These are phyloP conservation scores for Aspergillus unguis DNA, from an alignment of 2,329 filamentous ascomycete species.

Conservation along the genomic window DNA sequence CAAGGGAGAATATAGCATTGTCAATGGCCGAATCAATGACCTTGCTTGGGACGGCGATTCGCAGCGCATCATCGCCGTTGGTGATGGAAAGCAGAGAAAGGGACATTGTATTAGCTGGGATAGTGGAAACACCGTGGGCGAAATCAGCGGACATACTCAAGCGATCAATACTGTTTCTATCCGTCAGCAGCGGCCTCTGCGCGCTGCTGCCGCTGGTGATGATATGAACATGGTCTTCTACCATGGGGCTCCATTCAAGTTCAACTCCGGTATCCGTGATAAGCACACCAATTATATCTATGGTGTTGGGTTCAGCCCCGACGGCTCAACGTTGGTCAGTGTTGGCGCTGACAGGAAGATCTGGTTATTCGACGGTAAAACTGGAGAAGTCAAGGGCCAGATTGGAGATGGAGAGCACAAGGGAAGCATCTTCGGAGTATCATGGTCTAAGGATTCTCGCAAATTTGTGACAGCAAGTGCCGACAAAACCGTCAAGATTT, in stretches of 20 bases:
- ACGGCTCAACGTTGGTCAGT: slow-evolving; percentile 76
- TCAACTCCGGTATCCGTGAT: slow-evolving; percentile 74
- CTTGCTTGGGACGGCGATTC: slow-evolving; percentile 97
- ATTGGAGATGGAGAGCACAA: slow-evolving; percentile 74
- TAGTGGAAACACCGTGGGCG: slow-evolving; percentile 92
- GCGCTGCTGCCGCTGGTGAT: slow-evolving; percentile 87
- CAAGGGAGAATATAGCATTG: slow-evolving; percentile 91
- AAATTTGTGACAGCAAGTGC: slow-evolving; percentile 87
- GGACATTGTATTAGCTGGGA: slow-evolving; percentile 93
- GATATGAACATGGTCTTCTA: slow-evolving; percentile 89
- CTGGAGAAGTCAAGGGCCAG: slow-evolving; percentile 73
- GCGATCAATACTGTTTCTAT: slow-evolving; percentile 89
- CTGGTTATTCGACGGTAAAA: slow-evolving; percentile 95
- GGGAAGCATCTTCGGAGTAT: slow-evolving; percentile 87
- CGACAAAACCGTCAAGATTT: slow-evolving; percentile 90
- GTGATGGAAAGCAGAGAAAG: slow-evolving; percentile 88
- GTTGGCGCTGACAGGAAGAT: slow-evolving; percentile 92
- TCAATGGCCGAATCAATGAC: slow-evolving; percentile 92
- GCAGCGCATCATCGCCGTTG: slow-evolving; percentile 92
- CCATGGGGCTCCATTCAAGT: slow-evolving; percentile 93
- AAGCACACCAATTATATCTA: slow-evolving; percentile 88
- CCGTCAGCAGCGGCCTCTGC: slow-evolving; percentile 81
- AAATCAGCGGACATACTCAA: slow-evolving; percentile 87
- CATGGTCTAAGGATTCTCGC: slow-evolving; percentile 84
- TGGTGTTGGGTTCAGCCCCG: slow-evolving; percentile 82